A percentile compares a stretch with the other conserved stretches of the same genome.
Conservation (phyloP, 208 protist genomes). For the Leishmania mexicana region DNA sequence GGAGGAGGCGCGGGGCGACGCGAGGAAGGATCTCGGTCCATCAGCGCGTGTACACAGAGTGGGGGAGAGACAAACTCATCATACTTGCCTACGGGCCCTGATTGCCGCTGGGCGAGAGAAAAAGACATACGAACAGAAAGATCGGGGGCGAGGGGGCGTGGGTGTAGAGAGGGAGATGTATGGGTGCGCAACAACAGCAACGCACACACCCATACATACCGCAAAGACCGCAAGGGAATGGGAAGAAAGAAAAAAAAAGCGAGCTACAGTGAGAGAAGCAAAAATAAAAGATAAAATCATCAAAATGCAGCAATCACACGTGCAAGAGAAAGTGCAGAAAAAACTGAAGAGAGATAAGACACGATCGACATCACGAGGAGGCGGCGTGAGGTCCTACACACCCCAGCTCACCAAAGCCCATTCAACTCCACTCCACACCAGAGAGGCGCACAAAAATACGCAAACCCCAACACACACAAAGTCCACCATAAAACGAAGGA, state of each 20-base stretch:
- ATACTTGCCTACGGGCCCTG: not conserved
- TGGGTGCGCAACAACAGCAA: not conserved
- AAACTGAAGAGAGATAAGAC: not conserved
- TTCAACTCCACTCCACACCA: not conserved
- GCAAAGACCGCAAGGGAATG: not conserved
- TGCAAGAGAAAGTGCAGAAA: not conserved
- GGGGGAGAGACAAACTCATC: not conserved
- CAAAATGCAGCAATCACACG: not conserved
- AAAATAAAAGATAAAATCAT: not conserved
- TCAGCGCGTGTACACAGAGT: not conserved
- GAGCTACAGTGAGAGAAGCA: not conserved
- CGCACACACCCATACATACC: not conserved
- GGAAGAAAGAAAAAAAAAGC: not conserved
- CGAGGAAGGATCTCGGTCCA: not conserved
- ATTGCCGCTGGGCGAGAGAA: not conserved
- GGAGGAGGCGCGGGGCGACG: not conserved
- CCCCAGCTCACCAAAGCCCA: not conserved
- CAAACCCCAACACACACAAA: not conserved
- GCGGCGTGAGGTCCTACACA: not conserved
- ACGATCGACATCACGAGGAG: not conserved
- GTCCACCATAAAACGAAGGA: not conserved
- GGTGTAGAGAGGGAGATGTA: not conserved
- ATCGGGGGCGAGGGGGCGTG: not conserved
- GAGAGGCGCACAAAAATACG: not conserved
- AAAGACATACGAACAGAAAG: not conserved